Evolutionary conservation across 495 filamentous ascomycete genomes (phyloP).

Genomic region (Trichoderma gamsii): DNA sequence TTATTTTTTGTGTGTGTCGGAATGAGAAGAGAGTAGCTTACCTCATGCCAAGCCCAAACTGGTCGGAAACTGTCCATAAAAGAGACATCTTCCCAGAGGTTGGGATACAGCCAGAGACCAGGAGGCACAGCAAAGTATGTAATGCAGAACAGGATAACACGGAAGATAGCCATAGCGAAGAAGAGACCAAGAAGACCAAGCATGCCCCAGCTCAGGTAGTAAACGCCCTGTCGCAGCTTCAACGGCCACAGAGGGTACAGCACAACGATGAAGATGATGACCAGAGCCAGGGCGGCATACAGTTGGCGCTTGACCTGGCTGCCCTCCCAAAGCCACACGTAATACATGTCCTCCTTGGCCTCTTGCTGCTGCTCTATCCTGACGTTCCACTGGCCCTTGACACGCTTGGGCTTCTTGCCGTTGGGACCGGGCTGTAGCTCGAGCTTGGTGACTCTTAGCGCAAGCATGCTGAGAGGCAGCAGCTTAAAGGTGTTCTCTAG

Average conservation of each 20-base stretch:
- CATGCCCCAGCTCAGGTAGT: constrained; percentile 96
- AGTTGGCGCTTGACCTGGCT: constrained; percentile 88
- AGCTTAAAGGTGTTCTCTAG: constrained; percentile 93
- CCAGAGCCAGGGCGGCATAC: constrained; percentile 76
- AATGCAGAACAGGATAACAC: constrained; percentile 88
- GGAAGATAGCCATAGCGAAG: constrained; percentile 96
- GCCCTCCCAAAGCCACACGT: constrained; percentile 95
- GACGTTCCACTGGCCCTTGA: constrained; percentile 96
- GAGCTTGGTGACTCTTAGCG: constrained; percentile 80
- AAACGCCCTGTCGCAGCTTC: constrained; percentile 83
- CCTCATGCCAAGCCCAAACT: constrained; percentile 98
- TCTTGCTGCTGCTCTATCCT: constrained; percentile 97
- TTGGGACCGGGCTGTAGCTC: constrained; percentile 72
- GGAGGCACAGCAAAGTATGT: constrained; percentile 81
- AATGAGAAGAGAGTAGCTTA: constrained; percentile 35
- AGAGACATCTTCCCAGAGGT: constrained; percentile 96
- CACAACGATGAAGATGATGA: constrained; percentile 77
- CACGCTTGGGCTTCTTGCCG: constrained; percentile 72
- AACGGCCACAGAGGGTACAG: constrained; percentile 97
- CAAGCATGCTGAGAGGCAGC: constrained; percentile 90
- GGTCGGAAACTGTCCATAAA: constrained; percentile 98
- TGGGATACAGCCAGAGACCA: constrained; percentile 95
- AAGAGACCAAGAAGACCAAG: constrained; percentile 87
- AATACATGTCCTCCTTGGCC: constrained; percentile 82
- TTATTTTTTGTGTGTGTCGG: constrained; percentile 5